phyloP scores from a whole-genome alignment of 495 filamentous ascomycete species.

The Aspergillus heteromorphus region DNA sequence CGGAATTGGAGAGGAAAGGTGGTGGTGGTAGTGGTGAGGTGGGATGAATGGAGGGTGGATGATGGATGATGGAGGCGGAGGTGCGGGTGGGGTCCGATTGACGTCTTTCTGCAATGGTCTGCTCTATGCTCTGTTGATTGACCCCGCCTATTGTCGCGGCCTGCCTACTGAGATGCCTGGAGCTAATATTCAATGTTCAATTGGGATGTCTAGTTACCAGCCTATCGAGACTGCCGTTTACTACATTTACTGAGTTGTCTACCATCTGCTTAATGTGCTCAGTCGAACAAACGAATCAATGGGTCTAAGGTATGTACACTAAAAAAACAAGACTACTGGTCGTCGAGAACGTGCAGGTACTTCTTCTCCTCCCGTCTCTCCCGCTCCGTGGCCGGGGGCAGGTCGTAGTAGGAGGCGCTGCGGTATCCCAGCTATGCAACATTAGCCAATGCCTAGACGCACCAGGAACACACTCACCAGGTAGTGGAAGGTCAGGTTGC shows the following conservation, averaged over 20 bases:
- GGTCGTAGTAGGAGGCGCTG: slow-evolving; percentile 76
- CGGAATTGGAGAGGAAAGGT: background rate
- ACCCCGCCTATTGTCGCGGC: background rate
- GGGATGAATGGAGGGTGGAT: background rate
- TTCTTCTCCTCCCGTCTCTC: slow-evolving; percentile 94
- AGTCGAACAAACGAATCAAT: slow-evolving; percentile 29
- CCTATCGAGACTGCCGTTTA: too few species aligned
- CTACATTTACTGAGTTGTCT: too few species aligned
- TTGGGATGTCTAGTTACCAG: too few species aligned
- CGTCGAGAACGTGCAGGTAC: slow-evolving; percentile 90
- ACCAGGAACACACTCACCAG: slow-evolving; percentile 58
- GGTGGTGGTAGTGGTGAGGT: background rate
- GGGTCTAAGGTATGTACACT: slow-evolving; percentile 43
- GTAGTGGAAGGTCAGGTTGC: slow-evolving; percentile 82
- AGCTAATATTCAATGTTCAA: too few species aligned
- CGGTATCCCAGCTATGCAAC: slow-evolving; percentile 70
- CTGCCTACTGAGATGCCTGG: background rate
- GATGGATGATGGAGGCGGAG: background rate
- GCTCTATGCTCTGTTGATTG: background rate
- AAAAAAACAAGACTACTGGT: slow-evolving; percentile 58
- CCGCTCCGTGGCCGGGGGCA: slow-evolving; percentile 88
- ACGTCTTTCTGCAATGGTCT: too few species aligned
- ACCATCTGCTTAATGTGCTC: too few species aligned
- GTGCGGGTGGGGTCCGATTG: too few species aligned
- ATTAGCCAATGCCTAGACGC: slow-evolving; percentile 23